Base-by-base conservation (phyloP, 2,329 filamentous ascomycete species). In the Ambrosiella xylebori region DNA sequence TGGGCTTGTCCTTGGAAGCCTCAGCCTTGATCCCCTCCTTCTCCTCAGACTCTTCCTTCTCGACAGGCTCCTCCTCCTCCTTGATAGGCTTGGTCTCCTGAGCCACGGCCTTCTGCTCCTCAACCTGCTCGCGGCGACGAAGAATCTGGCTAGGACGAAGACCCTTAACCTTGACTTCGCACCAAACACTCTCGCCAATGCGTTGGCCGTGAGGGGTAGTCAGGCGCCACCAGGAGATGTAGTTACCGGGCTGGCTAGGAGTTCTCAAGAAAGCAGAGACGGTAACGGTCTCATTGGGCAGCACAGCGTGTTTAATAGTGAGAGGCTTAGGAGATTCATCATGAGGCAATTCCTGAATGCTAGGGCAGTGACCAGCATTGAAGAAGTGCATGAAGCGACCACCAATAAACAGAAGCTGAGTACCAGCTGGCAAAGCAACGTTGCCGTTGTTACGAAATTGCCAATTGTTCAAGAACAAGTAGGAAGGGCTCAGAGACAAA, bases 161-260 rank as follows among this genome's bases (percentile, higher is more conserved):
- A 62, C 66, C 65, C 54, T 75, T 72, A 63, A 96, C 88, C 55
- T 81, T 79, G 62, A 98, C 81, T 63, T 97, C 89, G 67, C 91
- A 96, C 91, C 91, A 98, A 53, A 98, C 76, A 66, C 89, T 86
- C 73, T 96, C 87, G 44, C 93, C 93, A 63, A 97, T 96, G 63
- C 88, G 85, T 63, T 78, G 74, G 27, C 90, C 90, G 59, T 88
- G 82, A 7, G 82, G 77, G 60, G 87, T 82, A 64, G 90, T 94
- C 63, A 98, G 74, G 62, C 91, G 89, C 93, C 93, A 98, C 77
- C 96, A 96, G 1, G 93, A 97, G 66, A 95, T 53, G 49, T 57
- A 57, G 5, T n/a, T 51, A 69, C 85, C 86, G 57, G 81, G 72
- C 54, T 86, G 85, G 56, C 75, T 71, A 13, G 91, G 89, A 15